These are phyloP conservation scores for Erodium trifolium DNA, from an alignment of 441 rosid genomes.

Conservation along the genomic window DNA sequence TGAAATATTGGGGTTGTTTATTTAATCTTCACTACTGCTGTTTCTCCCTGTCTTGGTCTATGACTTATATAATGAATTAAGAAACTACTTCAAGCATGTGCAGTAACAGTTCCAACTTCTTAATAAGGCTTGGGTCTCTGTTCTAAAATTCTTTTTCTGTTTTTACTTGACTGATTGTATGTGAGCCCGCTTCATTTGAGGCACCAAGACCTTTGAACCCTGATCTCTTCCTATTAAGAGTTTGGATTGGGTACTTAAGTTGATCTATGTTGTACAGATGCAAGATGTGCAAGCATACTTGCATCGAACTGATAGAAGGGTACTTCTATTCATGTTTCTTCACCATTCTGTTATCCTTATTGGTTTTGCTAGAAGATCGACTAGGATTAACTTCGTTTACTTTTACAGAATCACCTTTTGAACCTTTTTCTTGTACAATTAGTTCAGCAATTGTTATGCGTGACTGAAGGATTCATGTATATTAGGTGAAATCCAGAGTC, in stretches of 20 bases:
- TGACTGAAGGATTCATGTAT: not conserved
- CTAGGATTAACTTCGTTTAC: too few relatives aligned
- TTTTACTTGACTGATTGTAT: not conserved
- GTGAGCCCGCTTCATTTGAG: not conserved
- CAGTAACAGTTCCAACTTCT: not conserved
- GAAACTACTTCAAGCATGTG: not conserved
- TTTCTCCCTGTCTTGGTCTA: not conserved
- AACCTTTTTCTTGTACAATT: too few relatives aligned
- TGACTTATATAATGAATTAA: not conserved
- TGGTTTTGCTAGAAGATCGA: too few relatives aligned
- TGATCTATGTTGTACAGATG: constrained; percentile 1
- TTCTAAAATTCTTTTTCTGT: not conserved
- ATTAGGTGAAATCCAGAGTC: not conserved
- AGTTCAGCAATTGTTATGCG: not conserved
- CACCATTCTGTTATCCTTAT: too few relatives aligned
- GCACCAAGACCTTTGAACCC: not conserved
- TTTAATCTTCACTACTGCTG: not conserved
- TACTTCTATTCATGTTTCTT: too few relatives aligned
- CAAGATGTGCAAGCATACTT: not conserved
- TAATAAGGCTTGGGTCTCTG: not conserved
- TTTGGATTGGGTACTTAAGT: not conserved
- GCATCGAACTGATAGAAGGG: too few relatives aligned
- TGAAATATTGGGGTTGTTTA: not conserved
- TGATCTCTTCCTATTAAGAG: not conserved
- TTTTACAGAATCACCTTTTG: too few relatives aligned